Conservation (phyloP, 2,329 filamentous ascomycete genomes). For the Aspergillus phoenicis region DNA sequence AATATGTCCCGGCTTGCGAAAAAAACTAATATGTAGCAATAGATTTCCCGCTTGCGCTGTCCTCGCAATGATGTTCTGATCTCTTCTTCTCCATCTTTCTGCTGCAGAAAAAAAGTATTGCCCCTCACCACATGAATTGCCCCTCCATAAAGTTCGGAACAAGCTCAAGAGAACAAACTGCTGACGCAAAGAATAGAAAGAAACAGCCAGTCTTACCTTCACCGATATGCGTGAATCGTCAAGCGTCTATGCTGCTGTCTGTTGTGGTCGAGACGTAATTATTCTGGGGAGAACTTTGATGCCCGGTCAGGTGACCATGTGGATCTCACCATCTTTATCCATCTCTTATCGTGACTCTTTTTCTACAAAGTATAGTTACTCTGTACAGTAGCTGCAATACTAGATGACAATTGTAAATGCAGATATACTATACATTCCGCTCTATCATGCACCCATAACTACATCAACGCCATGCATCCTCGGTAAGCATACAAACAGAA, state of each 20-base stretch:
- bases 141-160: no score
- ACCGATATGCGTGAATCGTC: background rate
- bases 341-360: no score
- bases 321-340: background rate
- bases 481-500: slow-evolving; percentile 12
- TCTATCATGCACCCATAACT: slow-evolving; percentile 18
- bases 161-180: background rate
- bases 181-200: background rate
- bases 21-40: no score
- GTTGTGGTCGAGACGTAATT: background rate
- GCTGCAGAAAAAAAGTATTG: no score
- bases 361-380: background rate
- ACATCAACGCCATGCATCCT: slow-evolving; percentile 12
- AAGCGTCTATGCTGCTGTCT: background rate
- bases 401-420: background rate
- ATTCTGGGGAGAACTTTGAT: slow-evolving; percentile 12
- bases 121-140: no score
- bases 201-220: background rate
- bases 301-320: slow-evolving; percentile 17
- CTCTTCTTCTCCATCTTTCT: no score
- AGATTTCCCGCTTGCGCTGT: no score
- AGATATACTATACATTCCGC: slow-evolving; percentile 1
- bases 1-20: no score
- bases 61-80: no score
- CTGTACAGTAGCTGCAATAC: background rate